phyloP scores from a whole-genome alignment of 2,329 filamentous ascomycete genomes.

The Fusarium sp. region DNA sequence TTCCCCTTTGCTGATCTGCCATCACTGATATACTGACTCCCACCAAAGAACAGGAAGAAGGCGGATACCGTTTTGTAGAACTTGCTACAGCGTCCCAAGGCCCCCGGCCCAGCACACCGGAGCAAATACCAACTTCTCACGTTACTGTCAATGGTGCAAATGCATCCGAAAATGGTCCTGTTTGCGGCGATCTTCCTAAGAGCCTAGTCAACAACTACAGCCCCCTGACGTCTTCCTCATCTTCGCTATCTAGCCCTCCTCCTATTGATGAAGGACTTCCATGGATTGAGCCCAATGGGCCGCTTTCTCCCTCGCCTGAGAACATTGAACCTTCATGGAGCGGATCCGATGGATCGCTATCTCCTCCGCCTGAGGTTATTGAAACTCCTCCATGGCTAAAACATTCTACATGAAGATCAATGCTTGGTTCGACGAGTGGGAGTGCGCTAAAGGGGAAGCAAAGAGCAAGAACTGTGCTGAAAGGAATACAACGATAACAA shows the following conservation, averaged over 20 bases:
- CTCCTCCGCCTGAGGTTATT: conserved; percentile 26
- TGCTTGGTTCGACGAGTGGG: neutral
- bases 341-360: conserved; percentile 20
- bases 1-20: neutral
- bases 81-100: neutral
- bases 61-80: neutral
- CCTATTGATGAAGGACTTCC: neutral
- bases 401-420: neutral
- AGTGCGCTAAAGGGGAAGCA: neutral
- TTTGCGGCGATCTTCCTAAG: neutral
- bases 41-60: neutral
- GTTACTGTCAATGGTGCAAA: neutral
- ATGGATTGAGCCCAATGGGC: neutral
- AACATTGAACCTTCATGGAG: conserved; percentile 30
- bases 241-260: neutral
- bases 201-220: neutral
- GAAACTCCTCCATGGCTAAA: conserved; percentile 31
- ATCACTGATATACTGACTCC: neutral
- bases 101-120: neutral
- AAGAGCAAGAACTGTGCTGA: neutral
- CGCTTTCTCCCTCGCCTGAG: conserved; percentile 32
- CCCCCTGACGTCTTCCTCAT: neutral
- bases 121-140: neutral
- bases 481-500: neutral
- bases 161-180: neutral